A percentile compares a stretch with the other conserved stretches of the same genome.
Evolutionary conservation across 2,329 filamentous ascomycete genomes (phyloP).

Genomic region (Trichoderma asperellum): DNA sequence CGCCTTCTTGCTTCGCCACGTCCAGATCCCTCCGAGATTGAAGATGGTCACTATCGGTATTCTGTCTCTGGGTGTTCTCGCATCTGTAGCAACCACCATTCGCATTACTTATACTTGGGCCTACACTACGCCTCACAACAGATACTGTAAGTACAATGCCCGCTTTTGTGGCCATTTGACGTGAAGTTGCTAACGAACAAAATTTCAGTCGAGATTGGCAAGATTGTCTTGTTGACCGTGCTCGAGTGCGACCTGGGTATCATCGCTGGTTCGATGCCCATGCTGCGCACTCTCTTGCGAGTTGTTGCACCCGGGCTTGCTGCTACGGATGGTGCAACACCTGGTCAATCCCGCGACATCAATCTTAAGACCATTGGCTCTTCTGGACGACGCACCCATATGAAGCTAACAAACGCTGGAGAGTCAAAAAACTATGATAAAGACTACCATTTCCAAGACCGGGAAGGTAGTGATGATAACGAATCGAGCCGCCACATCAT

Average conservation of each 20-base stretch:
- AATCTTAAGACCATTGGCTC: slow-evolving; percentile 3
- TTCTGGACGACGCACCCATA: not conserved
- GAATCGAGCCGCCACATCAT: slow-evolving; percentile 2
- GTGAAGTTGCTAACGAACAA: not conserved
- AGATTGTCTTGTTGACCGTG: slow-evolving; percentile 15
- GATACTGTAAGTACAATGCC: not conserved
- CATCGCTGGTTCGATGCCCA: slow-evolving; percentile 8
- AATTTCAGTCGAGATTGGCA: not conserved
- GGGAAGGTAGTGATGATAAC: not conserved
- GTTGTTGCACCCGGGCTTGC: not conserved
- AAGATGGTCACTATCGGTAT: slow-evolving; percentile 4
- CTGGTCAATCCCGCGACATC: not conserved
- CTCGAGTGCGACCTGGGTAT: slow-evolving; percentile 14
- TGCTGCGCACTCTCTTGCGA: slow-evolving; percentile 2
- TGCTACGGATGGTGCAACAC: not conserved
- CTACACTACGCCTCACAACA: not conserved
- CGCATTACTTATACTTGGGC: slow-evolving; percentile 8
- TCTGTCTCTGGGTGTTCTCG: slow-evolving; percentile 1
- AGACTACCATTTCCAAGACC: not conserved
- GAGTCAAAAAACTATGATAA: not conserved
- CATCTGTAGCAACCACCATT: not conserved
- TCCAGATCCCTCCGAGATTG: not conserved
- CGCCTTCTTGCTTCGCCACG: slow-evolving; percentile 1
- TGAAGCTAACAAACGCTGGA: not conserved
- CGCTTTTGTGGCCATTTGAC: not conserved